These are phyloP conservation scores for Metschnikowia baotianmanensis DNA, from an alignment of 805 yeast species.

Conservation along the genomic window DNA sequence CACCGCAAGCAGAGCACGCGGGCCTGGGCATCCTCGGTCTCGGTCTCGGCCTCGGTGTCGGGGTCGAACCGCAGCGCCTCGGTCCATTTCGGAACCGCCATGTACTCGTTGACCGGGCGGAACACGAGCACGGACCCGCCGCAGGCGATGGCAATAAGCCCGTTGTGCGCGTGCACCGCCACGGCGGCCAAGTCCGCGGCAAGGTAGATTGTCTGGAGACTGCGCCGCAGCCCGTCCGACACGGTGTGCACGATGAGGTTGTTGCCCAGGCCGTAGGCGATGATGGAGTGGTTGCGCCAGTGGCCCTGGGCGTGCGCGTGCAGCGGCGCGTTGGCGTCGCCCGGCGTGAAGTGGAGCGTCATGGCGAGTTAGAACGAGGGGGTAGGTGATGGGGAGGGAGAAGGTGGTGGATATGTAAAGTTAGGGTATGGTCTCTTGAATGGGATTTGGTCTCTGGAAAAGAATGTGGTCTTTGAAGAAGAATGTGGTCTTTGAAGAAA, in stretches of 20 bases:
- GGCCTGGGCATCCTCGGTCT: too few relatives aligned
- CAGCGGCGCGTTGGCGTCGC: conserved; percentile 65
- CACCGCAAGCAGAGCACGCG: conserved; percentile 43
- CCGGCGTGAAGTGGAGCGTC: conserved; percentile 77
- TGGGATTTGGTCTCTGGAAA: too few relatives aligned
- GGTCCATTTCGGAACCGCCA: conserved; percentile 46
- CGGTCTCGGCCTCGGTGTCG: too few relatives aligned
- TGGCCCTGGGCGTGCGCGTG: conserved; percentile 55
- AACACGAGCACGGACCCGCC: conserved; percentile 45
- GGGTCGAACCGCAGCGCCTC: conserved; percentile 24
- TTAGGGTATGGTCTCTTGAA: background rate
- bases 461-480: too few relatives aligned
- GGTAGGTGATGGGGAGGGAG: background rate
- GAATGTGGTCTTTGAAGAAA: too few relatives aligned
- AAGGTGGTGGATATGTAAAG: background rate
- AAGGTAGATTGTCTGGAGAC: conserved; percentile 76
- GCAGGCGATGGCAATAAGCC: conserved; percentile 54
- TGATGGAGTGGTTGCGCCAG: conserved; percentile 65
- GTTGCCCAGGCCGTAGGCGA: conserved; percentile 85
- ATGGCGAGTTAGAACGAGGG: conserved; percentile 26
- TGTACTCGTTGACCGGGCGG: conserved; percentile 55
- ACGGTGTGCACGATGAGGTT: conserved; percentile 56
- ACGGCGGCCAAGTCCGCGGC: conserved; percentile 65
- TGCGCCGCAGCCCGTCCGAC: conserved; percentile 14
- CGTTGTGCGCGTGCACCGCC: conserved; percentile 59